Evolutionary conservation across 305 asterid genomes (phyloP).

Genomic region (Andrographis paniculata): DNA sequence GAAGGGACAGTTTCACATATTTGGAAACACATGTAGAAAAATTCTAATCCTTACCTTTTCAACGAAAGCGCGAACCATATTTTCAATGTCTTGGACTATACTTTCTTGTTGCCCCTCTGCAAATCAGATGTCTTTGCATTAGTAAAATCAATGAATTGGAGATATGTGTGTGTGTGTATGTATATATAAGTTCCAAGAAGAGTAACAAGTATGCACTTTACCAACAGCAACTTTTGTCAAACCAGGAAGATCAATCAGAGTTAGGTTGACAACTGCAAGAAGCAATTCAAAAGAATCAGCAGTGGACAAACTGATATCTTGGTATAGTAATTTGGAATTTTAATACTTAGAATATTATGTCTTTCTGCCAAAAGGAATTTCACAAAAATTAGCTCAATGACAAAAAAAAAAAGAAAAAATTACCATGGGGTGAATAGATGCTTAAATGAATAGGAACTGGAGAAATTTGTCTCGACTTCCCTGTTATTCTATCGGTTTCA

Average conservation of each 20-base stretch:
- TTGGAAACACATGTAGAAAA: neutral
- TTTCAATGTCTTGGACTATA: slow-evolving; percentile 76
- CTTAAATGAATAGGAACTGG: slow-evolving; percentile 66
- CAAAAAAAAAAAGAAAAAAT: no score
- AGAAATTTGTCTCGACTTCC: slow-evolving; percentile 55
- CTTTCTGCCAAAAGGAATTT: slow-evolving; percentile 8
- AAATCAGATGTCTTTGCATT: slow-evolving; percentile 23
- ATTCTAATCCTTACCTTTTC: slow-evolving; percentile 52
- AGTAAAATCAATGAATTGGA: slow-evolving; percentile 13
- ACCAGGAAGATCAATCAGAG: slow-evolving; percentile 91
- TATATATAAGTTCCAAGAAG: neutral
- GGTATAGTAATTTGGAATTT: neutral
- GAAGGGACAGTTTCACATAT: slow-evolving; percentile 4
- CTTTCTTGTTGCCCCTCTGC: slow-evolving; percentile 93
- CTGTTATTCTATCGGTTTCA: slow-evolving; percentile 61
- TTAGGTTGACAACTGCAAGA: slow-evolving; percentile 80
- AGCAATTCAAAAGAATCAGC: slow-evolving; percentile 22
- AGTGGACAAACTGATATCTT: slow-evolving; percentile 5
- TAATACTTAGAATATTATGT: neutral
- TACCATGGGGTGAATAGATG: slow-evolving; percentile 64
- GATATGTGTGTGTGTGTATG: no score
- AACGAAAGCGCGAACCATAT: slow-evolving; percentile 72
- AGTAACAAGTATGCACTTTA: slow-evolving; percentile 26
- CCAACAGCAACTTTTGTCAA: slow-evolving; percentile 89
- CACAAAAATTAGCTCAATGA: slow-evolving; percentile 7